Evolutionary conservation across 202 grass and related monocot species (phyloP).

Genomic region (Musa balbisiana): DNA sequence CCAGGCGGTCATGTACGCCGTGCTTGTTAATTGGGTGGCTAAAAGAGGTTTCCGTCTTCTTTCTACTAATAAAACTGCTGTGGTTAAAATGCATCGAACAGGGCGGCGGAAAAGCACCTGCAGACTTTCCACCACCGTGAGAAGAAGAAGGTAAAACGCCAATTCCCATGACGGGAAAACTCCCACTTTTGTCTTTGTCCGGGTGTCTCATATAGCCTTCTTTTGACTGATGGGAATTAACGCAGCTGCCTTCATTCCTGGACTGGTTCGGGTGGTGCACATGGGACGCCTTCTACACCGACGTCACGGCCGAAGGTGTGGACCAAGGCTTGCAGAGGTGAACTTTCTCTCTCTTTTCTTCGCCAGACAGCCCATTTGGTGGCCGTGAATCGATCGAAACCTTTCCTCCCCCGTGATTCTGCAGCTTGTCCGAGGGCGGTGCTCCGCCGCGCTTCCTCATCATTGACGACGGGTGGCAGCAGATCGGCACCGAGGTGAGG

Average conservation of each 20-base stretch:
- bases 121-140: slow-evolving; percentile 66
- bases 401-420: background rate
- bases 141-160: slow-evolving; percentile 35
- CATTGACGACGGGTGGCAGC: slow-evolving; percentile 88
- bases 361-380: too few species aligned
- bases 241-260: slow-evolving; percentile 59
- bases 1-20: slow-evolving; percentile 50
- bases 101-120: slow-evolving; percentile 64
- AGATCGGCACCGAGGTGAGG: slow-evolving; percentile 52
- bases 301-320: slow-evolving; percentile 59
- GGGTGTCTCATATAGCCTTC: background rate
- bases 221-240: background rate
- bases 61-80: background rate
- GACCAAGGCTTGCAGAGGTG: slow-evolving; percentile 49
- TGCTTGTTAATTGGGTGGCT: background rate
- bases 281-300: slow-evolving; percentile 98
- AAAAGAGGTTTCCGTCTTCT: too few species aligned
- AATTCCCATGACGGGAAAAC: background rate
- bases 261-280: slow-evolving; percentile 97
- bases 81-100: slow-evolving; percentile 3
- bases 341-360: too few species aligned
- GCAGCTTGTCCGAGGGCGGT: slow-evolving; percentile 51
- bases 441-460: slow-evolving; percentile 63
- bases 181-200: background rate
- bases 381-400: too few species aligned